These are phyloP conservation scores for Hydrangea macrophylla DNA, from an alignment of 148 eudicot species.

Conservation along the genomic window DNA sequence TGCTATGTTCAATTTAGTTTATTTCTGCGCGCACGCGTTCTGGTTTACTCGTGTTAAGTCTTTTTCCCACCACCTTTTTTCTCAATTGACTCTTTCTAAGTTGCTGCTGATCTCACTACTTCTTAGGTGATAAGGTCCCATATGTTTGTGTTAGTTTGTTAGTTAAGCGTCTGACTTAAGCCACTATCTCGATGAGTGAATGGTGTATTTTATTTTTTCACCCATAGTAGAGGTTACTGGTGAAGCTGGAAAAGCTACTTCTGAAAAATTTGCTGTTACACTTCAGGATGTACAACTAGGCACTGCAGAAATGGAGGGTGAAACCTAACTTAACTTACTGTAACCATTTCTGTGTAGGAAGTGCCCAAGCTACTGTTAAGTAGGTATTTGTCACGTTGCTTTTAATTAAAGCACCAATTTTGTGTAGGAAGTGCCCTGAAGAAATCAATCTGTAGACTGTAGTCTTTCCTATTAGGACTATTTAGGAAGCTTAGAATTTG, in stretches of 20 bases:
- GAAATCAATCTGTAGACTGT: too few species aligned
- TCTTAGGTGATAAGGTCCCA: background rate
- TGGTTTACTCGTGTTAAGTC: background rate
- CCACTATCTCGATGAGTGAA: background rate
- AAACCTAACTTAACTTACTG: slow-evolving; percentile 70
- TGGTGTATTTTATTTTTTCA: background rate
- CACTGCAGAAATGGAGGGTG: slow-evolving; percentile 55
- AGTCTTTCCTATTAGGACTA: too few species aligned
- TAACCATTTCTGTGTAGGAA: too few species aligned
- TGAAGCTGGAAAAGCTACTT: slow-evolving; percentile 37
- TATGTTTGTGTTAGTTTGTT: background rate
- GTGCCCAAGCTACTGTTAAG: too few species aligned
- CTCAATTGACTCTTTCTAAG: background rate
- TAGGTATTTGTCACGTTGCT: too few species aligned
- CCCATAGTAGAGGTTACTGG: slow-evolving; percentile 4
- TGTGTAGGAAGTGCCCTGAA: too few species aligned
- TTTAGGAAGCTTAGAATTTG: too few species aligned
- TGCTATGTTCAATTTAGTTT: background rate
- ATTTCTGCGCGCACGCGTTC: too few species aligned
- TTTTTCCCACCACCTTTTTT: background rate
- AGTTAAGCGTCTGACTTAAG: background rate
- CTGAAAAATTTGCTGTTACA: slow-evolving; percentile 40
- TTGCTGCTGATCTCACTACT: background rate
- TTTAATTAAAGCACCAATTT: too few species aligned
- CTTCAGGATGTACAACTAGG: slow-evolving; percentile 50